Conservation (phyloP, 1,284 basidiomycete species). For the Butyriboletus appendiculatus region DNA sequence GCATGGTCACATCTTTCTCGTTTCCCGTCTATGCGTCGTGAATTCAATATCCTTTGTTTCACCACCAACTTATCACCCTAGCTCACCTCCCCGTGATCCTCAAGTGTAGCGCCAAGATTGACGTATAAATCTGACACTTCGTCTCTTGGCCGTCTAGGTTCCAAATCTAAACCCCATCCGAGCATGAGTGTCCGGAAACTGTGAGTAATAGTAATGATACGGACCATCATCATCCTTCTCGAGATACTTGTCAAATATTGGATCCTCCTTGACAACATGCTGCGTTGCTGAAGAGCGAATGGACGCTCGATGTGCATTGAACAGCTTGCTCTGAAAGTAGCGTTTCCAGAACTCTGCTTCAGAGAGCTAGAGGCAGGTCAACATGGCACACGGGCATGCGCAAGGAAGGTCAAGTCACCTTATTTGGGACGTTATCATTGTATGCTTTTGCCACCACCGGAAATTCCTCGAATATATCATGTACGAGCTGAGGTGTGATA, state of each 20-base stretch:
- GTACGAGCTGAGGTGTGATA: slow-evolving; percentile 90
- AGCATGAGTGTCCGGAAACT: neutral
- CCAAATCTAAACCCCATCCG: slow-evolving; percentile 57
- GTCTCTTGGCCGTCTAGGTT: slow-evolving; percentile 71
- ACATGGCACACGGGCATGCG: neutral
- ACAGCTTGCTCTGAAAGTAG: slow-evolving; percentile 95
- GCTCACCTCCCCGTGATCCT: slow-evolving; percentile 86
- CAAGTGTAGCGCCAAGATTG: slow-evolving; percentile 85
- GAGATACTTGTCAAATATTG: slow-evolving; percentile 94
- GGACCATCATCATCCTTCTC: slow-evolving; percentile 93
- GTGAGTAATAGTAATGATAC: slow-evolving; percentile 18
- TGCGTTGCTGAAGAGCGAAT: slow-evolving; percentile 85
- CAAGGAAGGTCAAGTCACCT: slow-evolving; percentile 46
- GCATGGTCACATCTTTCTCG: slow-evolving; percentile 92
- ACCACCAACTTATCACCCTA: neutral
- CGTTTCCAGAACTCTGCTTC: slow-evolving; percentile 96
- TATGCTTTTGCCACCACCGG: slow-evolving; percentile 93
- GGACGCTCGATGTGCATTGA: slow-evolving; percentile 92
- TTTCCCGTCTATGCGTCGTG: slow-evolving; percentile 70
- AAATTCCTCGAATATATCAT: slow-evolving; percentile 98
- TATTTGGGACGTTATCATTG: slow-evolving; percentile 87
- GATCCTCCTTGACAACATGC: slow-evolving; percentile 87
- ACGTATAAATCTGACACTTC: slow-evolving; percentile 79
- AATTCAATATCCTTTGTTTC: neutral
- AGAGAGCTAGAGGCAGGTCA: slow-evolving; percentile 56